Evolutionary conservation across 352 stramenopile species (phyloP), one percentile per base, ranked within the genome.

Genomic region (Phytopythium montanum): DNA sequence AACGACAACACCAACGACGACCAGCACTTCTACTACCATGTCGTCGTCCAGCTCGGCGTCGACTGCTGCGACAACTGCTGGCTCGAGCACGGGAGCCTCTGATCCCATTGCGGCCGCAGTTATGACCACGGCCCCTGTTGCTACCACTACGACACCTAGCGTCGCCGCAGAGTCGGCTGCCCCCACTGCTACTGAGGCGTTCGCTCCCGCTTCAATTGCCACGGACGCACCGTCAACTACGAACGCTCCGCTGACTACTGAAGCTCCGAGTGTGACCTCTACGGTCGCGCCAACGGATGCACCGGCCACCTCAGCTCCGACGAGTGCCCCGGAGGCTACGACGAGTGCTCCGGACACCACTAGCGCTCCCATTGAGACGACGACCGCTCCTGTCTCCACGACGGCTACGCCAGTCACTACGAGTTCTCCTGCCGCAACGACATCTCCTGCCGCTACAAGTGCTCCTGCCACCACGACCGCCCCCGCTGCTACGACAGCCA

Each of bases 121-220:
- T 28, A 14, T 38, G 21, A 31, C 62, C 0, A 65, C 66, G 0
- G 59, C 66, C 9, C 49, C 44, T 3, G 29, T 3, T 28, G 44
- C 19, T 2, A 50, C 44, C 9, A 50, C 44, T 19, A n/a, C 44
- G n/a, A 29, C 44, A 13, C 44, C 44, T 16, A 42, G 36, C 36
- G 5, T 4, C 36, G 36, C 1, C 36, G 7, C 36, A 14, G 6
- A 3, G 13, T 14, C 31, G 31, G 31, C 31, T 2, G n/a, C 36
- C 12, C 6, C 36, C 36, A 2, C 36, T 42, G 16, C 1, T n/a
- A 5, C 36, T 42, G 36, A 5, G 2, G 5, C 3, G 8, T 50
- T n/a, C n/a, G 19, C 44, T 14, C n/a, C 10, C 23, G 18, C 44
- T 31, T 13, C 44, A 8, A 50, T n/a, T 14, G 44, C 44, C 5